Evolutionary conservation across 106 monocot species (phyloP), one percentile per base, ranked within the genome.

Genomic region (Dactylorhiza incarnata): DNA sequence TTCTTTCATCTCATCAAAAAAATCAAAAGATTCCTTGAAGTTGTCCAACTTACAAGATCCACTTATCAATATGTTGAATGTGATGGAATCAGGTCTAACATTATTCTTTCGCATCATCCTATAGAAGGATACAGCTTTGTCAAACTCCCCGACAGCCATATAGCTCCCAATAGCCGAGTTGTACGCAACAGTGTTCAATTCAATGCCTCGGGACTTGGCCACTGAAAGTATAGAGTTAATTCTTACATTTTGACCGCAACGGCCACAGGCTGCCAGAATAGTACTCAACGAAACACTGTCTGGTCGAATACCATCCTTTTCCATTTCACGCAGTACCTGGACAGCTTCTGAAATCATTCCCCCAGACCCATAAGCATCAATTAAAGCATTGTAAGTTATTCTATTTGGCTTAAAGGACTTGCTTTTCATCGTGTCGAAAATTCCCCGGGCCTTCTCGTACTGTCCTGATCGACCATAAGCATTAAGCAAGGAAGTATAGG

Each of bases 111-210:
- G 89, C 94, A 99, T 89, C 44, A 72, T 82, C 44, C 55, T 80
- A 79, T 89, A 94, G 48, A 99, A 82, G 15, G 56, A 75, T 52
- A 94, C 72, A 77, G 91, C 99, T 82, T 94, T 99, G 12, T 88
- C 89, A 82, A 82, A 85, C 51, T 91, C 85, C 69, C 89, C 89
- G 45, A 82, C 25, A 78, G 78, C 86, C 73, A 94, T 83, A 74
- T 87, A 99, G 77, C 94, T 90, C 59, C 91, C 89, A 84, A 99
- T 94, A 11, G 89, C 99, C 5, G 99, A 91, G 80, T 99, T 99
- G 73, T 90, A 91, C 73, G 86, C 87, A 76, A 89, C 81, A 66
- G 83, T 85, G 75, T 94, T 99, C 74, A 99, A 59, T 74, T 78
- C 23, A 80, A 99, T 88, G 72, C 88, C 84, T 78, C 87, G 75